A percentile compares a stretch with the other conserved stretches of the same genome.
Evolutionary conservation across 768 basidiomycete genomes (phyloP).

Genomic region (Melanogaster broomeanus): DNA sequence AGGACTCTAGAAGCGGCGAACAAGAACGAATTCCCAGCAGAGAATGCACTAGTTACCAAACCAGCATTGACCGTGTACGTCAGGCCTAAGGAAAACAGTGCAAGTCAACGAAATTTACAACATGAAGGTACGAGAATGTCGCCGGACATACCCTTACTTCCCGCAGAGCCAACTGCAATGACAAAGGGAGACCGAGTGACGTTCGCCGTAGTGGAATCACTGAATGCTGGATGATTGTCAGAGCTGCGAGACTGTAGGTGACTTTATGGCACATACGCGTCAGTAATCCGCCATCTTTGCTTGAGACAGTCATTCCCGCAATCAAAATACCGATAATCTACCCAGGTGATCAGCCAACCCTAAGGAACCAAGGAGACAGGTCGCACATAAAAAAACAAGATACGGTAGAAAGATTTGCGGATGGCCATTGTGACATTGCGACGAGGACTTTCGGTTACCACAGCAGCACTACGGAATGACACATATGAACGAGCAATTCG

Average conservation of each 20-base stretch:
- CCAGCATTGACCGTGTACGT: constrained; percentile 55
- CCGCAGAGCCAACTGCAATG: constrained; percentile 70
- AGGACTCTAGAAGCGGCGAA: constrained; percentile 49
- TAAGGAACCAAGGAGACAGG: background rate
- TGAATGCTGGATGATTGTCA: constrained; percentile 38
- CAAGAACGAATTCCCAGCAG: constrained; percentile 65
- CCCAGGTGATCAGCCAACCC: background rate
- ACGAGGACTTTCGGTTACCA: constrained; percentile 76
- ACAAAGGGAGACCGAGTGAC: constrained; percentile 82
- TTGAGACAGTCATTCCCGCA: constrained; percentile 77
- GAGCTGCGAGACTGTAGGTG: background rate
- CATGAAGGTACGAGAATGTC: background rate
- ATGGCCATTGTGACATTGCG: constrained; percentile 78
- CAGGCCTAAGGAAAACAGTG: too few relatives aligned
- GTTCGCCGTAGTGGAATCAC: constrained; percentile 48
- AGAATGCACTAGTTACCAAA: constrained; percentile 73
- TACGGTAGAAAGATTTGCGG: constrained; percentile 78
- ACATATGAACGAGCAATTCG: background rate
- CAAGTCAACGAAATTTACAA: background rate
- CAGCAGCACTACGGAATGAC: constrained; percentile 54
- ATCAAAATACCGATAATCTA: constrained; percentile 68
- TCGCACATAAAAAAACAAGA: constrained; percentile 72
- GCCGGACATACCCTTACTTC: constrained; percentile 51
- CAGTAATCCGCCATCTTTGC: constrained; percentile 55
- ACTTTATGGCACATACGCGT: constrained; percentile 22